Percentiles rank a stretch among this genome's conserved stretches.
phyloP scores from a whole-genome alignment of 768 basidiomycete species.

The Lenzites betulinus region DNA sequence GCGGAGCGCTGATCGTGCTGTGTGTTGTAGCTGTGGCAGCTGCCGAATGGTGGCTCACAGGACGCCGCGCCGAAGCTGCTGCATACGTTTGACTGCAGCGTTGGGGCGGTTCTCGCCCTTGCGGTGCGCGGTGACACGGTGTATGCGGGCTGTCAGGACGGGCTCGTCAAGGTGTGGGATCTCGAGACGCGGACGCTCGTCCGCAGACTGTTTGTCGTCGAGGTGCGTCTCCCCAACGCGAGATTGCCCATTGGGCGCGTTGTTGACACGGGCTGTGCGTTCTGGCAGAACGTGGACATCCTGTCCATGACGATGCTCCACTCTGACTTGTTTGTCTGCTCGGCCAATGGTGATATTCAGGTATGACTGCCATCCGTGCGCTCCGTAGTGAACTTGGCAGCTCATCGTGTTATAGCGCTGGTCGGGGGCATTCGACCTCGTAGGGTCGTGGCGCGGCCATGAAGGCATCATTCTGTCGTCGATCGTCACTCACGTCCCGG shows the following conservation, averaged over 20 bases:
- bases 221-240: constrained; percentile 45
- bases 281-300: constrained; percentile 69
- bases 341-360: constrained; percentile 64
- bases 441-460: constrained; percentile 82
- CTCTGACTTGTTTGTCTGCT: constrained; percentile 50
- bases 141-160: constrained; percentile 93
- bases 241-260: not conserved
- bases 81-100: constrained; percentile 70
- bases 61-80: constrained; percentile 45
- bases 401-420: constrained; percentile 53
- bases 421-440: constrained; percentile 84
- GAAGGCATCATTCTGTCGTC: constrained; percentile 83
- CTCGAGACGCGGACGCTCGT: constrained; percentile 87
- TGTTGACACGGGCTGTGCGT: not conserved
- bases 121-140: constrained; percentile 75
- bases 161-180: constrained; percentile 89
- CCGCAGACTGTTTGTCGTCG: constrained; percentile 83
- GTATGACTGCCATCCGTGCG: constrained; percentile 38
- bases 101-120: constrained; percentile 84
- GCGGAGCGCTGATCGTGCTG: not conserved
- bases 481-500: constrained; percentile 46
- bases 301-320: constrained; percentile 75
- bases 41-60: constrained; percentile 33
- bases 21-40: constrained; percentile 62
- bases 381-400: not conserved